Base-by-base conservation (phyloP, 345 rosid genomes). In the Corymbia maculata region DNA sequence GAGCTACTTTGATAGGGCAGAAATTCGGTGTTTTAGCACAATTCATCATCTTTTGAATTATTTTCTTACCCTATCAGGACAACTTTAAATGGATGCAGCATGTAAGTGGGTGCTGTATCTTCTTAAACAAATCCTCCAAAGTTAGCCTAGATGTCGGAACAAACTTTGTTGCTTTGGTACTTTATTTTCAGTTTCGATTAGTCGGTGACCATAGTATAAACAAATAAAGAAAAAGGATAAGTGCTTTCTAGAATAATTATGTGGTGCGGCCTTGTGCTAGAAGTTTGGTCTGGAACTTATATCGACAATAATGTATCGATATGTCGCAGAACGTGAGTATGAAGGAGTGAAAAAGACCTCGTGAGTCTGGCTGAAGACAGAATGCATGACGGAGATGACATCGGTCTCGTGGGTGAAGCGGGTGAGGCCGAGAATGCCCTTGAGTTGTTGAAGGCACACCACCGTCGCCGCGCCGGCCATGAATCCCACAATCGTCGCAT, bases 381-480 rank as follows among this genome's bases (percentile, higher is more conserved):
- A 97, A 13, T 93, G 95, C 89, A 94, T 87, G 89, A 96, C 99
- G 7, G 97, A 94, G 89, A 95, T 70, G 84, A 97, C 26, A 87
- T 97, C 97, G 11, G 99, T 96, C 45, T 93, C 91, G 50, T 90
- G 97, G 28, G 99, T 97, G 91, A 97, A 96, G 79, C 89, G 96
- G 4, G 85, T 90, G 32, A 97, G 97, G 21, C 99, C 98, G 24
- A 97, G 93, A 19, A 97, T 89, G 66, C 97, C 98, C 90, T 96
- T 97, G 2, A 97, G 94, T 92, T 95, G 99, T 68, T 97, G 99
- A 84, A 96, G 88, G 85, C 95, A 93, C 24, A 97, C 98, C 85
- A 97, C 98, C 5, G 99, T 96, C 7, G 99, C 99, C 36, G 98
- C 99, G 86, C 99, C 99, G 86, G 91, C 99, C 99, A 96, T 97